Evolutionary conservation across 116 monocot genomes (phyloP).

Genomic region (Trichopus zeylanicus): DNA sequence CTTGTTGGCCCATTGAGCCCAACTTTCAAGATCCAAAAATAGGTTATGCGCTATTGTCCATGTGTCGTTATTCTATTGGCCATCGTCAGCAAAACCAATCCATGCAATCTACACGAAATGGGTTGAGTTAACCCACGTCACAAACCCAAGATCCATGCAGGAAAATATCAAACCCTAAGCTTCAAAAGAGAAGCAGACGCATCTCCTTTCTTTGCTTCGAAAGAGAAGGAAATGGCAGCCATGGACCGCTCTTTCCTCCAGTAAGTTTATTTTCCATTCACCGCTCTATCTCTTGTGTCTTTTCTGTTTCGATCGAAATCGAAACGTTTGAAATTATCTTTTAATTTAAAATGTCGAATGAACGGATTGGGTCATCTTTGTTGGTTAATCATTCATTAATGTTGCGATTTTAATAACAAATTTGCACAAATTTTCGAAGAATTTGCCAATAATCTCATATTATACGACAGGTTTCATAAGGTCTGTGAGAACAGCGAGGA

Average conservation of each 20-base stretch:
- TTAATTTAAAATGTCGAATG: neutral
- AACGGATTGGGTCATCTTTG: too few relatives aligned
- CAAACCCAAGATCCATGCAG: neutral
- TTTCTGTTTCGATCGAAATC: constrained; percentile 21
- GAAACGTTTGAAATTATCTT: neutral
- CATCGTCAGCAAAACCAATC: neutral
- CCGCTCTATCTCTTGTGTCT: constrained; percentile 28
- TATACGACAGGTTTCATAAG: constrained; percentile 56
- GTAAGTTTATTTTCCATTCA: constrained; percentile 39
- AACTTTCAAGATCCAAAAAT: neutral
- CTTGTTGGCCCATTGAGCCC: neutral
- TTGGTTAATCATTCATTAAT: too few relatives aligned
- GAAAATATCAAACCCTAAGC: too few relatives aligned
- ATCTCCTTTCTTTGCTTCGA: neutral
- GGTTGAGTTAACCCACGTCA: too few relatives aligned
- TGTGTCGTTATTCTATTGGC: neutral
- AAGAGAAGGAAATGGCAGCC: constrained; percentile 23
- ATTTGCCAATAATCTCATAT: too few relatives aligned
- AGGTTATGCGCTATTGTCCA: neutral
- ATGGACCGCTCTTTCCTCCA: too few relatives aligned
- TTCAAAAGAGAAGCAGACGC: too few relatives aligned
- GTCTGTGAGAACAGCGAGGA: constrained; percentile 38
- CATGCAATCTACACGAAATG: constrained; percentile 7
- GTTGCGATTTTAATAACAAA: too few relatives aligned
- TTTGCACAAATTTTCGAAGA: too few relatives aligned